phyloP scores from a whole-genome alignment of 129 eudicot genomes.

The Flaveria bidentis region DNA sequence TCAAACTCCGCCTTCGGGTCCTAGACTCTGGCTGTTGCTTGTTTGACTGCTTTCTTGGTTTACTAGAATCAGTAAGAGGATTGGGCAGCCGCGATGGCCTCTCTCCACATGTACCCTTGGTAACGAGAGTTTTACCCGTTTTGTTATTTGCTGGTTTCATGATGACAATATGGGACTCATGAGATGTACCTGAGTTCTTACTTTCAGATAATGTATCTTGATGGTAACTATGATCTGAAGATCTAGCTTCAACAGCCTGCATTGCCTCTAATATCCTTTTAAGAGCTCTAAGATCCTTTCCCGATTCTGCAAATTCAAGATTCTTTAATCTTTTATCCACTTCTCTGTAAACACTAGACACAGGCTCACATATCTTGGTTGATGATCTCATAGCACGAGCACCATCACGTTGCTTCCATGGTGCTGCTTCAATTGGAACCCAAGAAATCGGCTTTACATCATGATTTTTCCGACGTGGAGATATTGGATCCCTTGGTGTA shows the following conservation, averaged over 20 bases:
- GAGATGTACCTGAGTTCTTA: neutral
- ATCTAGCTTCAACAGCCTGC: slow-evolving; percentile 52
- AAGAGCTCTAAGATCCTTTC: slow-evolving; percentile 95
- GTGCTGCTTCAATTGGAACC: slow-evolving; percentile 75
- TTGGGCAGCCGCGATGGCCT: slow-evolving; percentile 56
- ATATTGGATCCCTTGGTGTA: slow-evolving; percentile 57
- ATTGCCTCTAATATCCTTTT: slow-evolving; percentile 90
- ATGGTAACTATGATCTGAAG: slow-evolving; percentile 32
- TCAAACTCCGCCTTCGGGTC: slow-evolving; percentile 44
- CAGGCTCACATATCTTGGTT: slow-evolving; percentile 33
- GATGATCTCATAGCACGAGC: slow-evolving; percentile 37
- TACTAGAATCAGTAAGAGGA: slow-evolving; percentile 58
- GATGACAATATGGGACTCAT: slow-evolving; percentile 71
- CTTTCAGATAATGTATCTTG: slow-evolving; percentile 13
- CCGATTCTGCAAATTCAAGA: slow-evolving; percentile 77
- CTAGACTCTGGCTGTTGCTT: slow-evolving; percentile 49
- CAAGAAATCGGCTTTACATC: slow-evolving; percentile 64
- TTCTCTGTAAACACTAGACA: slow-evolving; percentile 72
- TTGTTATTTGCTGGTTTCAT: slow-evolving; percentile 76
- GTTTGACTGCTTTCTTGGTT: slow-evolving; percentile 51
- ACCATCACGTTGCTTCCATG: slow-evolving; percentile 76
- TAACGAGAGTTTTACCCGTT: slow-evolving; percentile 37
- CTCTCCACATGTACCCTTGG: slow-evolving; percentile 24
- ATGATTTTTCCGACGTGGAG: slow-evolving; percentile 62
- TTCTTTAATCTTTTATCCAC: slow-evolving; percentile 83